A percentile compares a stretch with the other conserved stretches of the same genome.
Conservation (phyloP, 75 land plant species). For the Pinus albicaulis region DNA sequence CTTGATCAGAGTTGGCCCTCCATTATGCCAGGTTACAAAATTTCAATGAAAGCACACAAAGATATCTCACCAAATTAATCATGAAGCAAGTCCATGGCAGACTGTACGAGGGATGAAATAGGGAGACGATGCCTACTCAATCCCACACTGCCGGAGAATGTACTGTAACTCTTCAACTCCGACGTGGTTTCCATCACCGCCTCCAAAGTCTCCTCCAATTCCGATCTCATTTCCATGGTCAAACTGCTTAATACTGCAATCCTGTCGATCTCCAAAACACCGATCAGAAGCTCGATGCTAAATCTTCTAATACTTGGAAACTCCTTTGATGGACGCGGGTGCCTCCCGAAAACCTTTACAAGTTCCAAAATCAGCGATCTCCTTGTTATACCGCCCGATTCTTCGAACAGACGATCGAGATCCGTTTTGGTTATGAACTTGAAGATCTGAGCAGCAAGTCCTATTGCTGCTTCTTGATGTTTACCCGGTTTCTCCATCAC, state of each 20-base stretch:
- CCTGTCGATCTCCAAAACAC: not conserved
- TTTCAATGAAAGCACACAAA: no score
- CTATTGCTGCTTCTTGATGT: slow-evolving; percentile 50
- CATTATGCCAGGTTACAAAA: no score
- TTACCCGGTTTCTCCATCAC: slow-evolving; percentile 43
- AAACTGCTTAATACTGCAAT: no score
- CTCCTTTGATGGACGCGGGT: not conserved
- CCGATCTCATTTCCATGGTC: not conserved
- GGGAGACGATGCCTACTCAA: slow-evolving; percentile 29
- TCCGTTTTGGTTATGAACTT: slow-evolving; percentile 29
- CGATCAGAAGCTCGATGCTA: not conserved
- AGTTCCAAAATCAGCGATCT: slow-evolving; percentile 18
- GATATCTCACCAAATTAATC: not conserved
- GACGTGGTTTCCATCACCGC: not conserved
- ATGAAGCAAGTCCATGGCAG: slow-evolving; percentile 31
- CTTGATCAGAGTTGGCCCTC: no score
- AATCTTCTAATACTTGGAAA: slow-evolving; percentile 5
- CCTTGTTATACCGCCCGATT: slow-evolving; percentile 17
- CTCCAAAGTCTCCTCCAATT: not conserved
- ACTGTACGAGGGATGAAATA: slow-evolving; percentile 41
- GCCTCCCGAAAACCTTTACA: not conserved
- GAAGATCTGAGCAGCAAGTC: slow-evolving; percentile 45
- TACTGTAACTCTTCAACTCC: not conserved
- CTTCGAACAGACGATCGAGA: slow-evolving; percentile 12
- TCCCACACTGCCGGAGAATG: slow-evolving; percentile 44